Evolutionary conservation across 768 basidiomycete species (phyloP).

Genomic region (Grammothele lineata): DNA sequence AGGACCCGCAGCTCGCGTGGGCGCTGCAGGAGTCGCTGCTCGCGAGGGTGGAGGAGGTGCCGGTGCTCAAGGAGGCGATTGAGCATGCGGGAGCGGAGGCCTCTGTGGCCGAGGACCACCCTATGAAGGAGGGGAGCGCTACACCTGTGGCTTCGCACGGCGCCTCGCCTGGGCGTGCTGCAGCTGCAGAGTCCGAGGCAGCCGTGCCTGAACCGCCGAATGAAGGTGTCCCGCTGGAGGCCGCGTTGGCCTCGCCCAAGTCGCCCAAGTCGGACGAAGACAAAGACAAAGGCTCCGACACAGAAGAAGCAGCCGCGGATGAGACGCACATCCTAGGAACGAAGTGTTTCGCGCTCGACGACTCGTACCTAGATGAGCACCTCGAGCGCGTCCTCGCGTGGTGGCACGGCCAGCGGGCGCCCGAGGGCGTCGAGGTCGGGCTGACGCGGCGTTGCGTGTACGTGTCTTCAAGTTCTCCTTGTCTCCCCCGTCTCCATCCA

Average conservation of each 20-base stretch:
- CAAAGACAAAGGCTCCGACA: constrained; percentile 6
- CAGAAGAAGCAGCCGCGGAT: constrained; percentile 6
- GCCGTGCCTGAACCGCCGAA: background rate
- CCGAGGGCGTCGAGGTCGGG: constrained; percentile 63
- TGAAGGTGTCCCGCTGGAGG: background rate
- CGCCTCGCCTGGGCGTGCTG: background rate
- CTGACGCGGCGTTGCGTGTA: constrained; percentile 65
- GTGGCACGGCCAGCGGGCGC: constrained; percentile 70
- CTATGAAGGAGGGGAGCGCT: background rate
- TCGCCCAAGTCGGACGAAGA: constrained; percentile 2
- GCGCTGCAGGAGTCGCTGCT: constrained; percentile 28
- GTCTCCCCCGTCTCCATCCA: too few species aligned
- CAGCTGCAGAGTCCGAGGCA: background rate
- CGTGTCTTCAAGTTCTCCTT: constrained; percentile 26
- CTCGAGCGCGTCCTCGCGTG: constrained; percentile 56
- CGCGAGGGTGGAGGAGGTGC: constrained; percentile 2
- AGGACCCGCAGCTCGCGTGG: constrained; percentile 25
- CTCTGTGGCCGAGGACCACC: background rate
- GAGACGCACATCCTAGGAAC: constrained; percentile 53
- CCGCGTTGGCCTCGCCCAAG: constrained; percentile 2
- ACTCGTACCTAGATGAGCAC: constrained; percentile 46
- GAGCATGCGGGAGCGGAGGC: background rate
- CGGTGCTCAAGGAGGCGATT: background rate
- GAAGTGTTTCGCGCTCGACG: constrained; percentile 54
- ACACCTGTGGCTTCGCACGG: background rate